Evolutionary conservation across 116 monocot species (phyloP), one percentile per base, ranked within the genome.

Genomic region (Phalaenopsis hybrid): DNA sequence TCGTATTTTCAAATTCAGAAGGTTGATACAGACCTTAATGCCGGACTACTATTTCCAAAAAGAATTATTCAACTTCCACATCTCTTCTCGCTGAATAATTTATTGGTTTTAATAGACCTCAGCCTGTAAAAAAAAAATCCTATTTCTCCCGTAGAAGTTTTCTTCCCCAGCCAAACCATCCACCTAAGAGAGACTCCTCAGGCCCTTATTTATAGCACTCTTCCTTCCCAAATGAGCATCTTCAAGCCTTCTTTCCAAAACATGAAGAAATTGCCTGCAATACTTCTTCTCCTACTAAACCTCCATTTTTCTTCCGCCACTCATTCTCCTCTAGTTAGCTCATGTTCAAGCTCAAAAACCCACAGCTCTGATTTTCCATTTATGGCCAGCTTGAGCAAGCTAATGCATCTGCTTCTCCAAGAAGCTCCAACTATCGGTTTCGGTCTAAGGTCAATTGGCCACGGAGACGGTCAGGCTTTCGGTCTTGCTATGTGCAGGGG

Each of bases 401-500:
- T 85, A 16, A 76, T 82, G 49, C 61, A 18, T 2, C 41, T 20
- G 37, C 74, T 80, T 41, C 8, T 72, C 34, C 21, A 55, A 18
- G 48, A 61, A 11, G 48, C 80, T 20, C 81, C 83, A 6, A 15
- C 51, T 25, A 57, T 49, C 21, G 83, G 83, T 33, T 86, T 70
- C 77, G 52, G n/a, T 8, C 52, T 68, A 31, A 31, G 31, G 31
- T 31, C 31, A 31, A 31, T 31, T 3, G 85, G 82, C 6, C 20
- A 44, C 4, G 13, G 21, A 57, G 50, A 44, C 0, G 51, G 78
- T 74, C 31, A 33, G 67, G 79, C 81, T 0, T 59, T 85, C 74
- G 88, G 85, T 28, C 80, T 88, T 49, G 83, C 81, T 44, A 69
- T 85, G 10, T 88, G 88, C 83, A 82, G 83, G 31, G 88, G 83